These are phyloP conservation scores for Ajuga chamaepitys DNA, from an alignment of 257 asterid species.

Conservation along the genomic window DNA sequence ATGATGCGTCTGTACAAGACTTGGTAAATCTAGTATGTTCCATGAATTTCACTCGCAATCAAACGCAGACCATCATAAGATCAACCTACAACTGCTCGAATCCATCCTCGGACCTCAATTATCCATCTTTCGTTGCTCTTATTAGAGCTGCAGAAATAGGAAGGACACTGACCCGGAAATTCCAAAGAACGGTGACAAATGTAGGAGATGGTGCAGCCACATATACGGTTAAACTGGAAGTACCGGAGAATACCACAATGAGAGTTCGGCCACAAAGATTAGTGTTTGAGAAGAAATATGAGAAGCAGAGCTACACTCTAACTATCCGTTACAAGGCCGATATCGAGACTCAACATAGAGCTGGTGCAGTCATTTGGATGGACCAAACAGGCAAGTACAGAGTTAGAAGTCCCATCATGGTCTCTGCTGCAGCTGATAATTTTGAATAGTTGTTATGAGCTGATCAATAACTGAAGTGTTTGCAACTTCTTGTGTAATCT, in stretches of 20 bases:
- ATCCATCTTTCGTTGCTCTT: slow-evolving; percentile 30
- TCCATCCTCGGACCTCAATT: slow-evolving; percentile 35
- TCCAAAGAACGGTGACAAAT: slow-evolving; percentile 25
- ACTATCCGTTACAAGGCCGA: slow-evolving; percentile 17
- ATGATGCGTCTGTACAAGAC: slow-evolving; percentile 25
- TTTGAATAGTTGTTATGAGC: not conserved
- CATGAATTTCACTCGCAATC: slow-evolving; percentile 29
- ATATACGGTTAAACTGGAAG: slow-evolving; percentile 14
- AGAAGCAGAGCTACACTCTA: slow-evolving; percentile 24
- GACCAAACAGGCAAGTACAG: slow-evolving; percentile 26
- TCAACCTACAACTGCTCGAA: slow-evolving; percentile 31
- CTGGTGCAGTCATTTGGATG: slow-evolving; percentile 29
- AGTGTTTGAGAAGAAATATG: slow-evolving; percentile 23
- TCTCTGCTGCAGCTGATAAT: slow-evolving; percentile 13
- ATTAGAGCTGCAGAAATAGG: not conserved
- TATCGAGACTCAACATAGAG: not conserved
- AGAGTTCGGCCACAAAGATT: slow-evolving; percentile 15
- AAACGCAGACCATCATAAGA: slow-evolving; percentile 29
- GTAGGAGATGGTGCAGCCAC: slow-evolving; percentile 27
- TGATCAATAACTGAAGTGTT: not conserved
- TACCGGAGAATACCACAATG: slow-evolving; percentile 14
- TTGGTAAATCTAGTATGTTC: slow-evolving; percentile 29
- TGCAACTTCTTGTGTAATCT: not conserved
- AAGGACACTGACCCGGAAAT: slow-evolving; percentile 4
- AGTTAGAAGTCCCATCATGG: slow-evolving; percentile 34